Percentiles rank a stretch among this genome's conserved stretches.
Conservation (phyloP, 441 rosid species). For the Populus hybrid region DNA sequence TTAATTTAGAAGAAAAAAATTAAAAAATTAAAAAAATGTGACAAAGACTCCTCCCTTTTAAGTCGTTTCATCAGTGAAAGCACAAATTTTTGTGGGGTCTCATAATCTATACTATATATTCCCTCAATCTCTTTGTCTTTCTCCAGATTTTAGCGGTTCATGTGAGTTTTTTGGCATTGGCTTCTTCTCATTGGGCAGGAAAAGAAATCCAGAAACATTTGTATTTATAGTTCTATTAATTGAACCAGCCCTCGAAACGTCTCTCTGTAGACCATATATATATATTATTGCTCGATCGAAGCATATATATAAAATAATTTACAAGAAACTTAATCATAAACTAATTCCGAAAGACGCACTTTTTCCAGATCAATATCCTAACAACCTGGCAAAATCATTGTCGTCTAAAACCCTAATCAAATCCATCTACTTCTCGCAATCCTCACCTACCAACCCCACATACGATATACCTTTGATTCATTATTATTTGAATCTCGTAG, state of each 20-base stretch:
- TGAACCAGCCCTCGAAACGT: constrained; percentile 31
- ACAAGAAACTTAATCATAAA: too few relatives aligned
- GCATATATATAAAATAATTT: neutral
- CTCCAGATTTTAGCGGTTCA: neutral
- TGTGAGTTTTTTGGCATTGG: neutral
- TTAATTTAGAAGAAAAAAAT: neutral
- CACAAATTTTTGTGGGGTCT: constrained; percentile 27
- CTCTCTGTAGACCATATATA: constrained; percentile 9
- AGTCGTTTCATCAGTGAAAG: constrained; percentile 11
- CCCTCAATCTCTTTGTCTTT: constrained; percentile 7
- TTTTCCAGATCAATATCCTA: constrained; percentile 13
- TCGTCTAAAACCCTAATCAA: constrained; percentile 38
- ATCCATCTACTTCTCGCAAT: constrained; percentile 8
- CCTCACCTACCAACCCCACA: constrained; percentile 21
- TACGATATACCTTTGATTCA: constrained; percentile 5
- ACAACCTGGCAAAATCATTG: constrained; percentile 29
- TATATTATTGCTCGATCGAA: neutral
- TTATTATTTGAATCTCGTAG: constrained; percentile 7
- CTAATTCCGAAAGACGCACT: constrained; percentile 16
- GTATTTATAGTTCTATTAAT: constrained; percentile 16
- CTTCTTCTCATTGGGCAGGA: constrained; percentile 23
- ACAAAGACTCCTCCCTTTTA: constrained; percentile 2
- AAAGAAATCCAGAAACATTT: constrained; percentile 9
- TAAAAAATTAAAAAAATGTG: neutral
- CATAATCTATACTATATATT: constrained; percentile 18